Evolutionary conservation across 75 land plant genomes (phyloP), one percentile per base, ranked within the genome.

Genomic region (Azolla pinnata): DNA sequence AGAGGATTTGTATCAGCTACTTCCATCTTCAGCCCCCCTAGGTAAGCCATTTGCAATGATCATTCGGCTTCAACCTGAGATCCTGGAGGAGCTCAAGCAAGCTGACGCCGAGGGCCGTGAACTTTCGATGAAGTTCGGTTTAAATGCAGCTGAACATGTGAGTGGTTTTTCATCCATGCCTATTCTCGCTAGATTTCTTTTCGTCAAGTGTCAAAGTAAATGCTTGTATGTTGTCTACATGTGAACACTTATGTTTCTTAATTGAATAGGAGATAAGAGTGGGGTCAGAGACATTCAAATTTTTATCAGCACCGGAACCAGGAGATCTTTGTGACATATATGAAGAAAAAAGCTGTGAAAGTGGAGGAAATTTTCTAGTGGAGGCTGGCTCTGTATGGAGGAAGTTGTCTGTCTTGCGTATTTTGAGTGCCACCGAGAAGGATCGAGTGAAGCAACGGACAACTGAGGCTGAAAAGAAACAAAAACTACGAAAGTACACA

Each of bases 401-500:
- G 29, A 93, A 89, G 69, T 35, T 93, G 53, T 83, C 76, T 68
- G 87, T 93, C 17, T 83, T 85, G 23, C 77, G 98, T 29, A 73
- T 70, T 44, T 58, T 93, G 45, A 92, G 81, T 63, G 96, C 87
- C 33, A 83, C 84, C 46, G 88, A 77, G 33, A 83, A 75, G 40
- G 87, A 83, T 58, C 96, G 88, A 63, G 96, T 93, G 33, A 93
- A 93, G 62, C 88, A 67, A 76, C 73, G 90, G 5, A 90, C 98
- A 40, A 85, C 64, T 54, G 96, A 85, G 74, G 98, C 98, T 42
- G 96, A 83, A 52, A 89, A 72, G 9, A 71, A 64, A 47, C 70
- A 42, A 4, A 89, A 85, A 77, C 80, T 86, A 14, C 84, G 98
- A 61, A 88, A 81, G 98, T 93, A 85, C n/a, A n/a, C n/a, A n/a